Conservation (phyloP, 768 basidiomycete genomes). For the Epithele typhae region DNA sequence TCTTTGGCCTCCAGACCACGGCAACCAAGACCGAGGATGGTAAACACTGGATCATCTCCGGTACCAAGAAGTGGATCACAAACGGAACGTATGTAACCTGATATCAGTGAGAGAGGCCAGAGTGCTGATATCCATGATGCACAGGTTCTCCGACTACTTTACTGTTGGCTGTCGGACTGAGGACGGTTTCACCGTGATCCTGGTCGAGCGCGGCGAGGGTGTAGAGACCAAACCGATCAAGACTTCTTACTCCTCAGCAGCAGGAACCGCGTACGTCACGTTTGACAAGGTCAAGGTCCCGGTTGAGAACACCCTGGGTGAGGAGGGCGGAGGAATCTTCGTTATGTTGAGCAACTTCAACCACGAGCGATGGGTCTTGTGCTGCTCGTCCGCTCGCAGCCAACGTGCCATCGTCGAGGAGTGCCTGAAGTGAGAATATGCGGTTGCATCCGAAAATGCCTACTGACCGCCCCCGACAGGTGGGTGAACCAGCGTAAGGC, state of each 20-base stretch:
- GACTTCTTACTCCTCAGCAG: conserved; percentile 81
- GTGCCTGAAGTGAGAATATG: conserved; percentile 58
- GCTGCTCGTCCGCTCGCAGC: conserved; percentile 59
- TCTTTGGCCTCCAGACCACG: conserved; percentile 74
- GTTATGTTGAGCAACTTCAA: conserved; percentile 79
- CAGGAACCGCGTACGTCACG: conserved; percentile 80
- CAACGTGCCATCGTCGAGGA: conserved; percentile 77
- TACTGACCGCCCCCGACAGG: conserved; percentile 28
- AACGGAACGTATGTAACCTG: conserved; percentile 65
- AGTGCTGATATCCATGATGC: conserved; percentile 8
- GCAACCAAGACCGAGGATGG: conserved; percentile 81
- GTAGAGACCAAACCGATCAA: conserved; percentile 83
- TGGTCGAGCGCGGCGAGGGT: conserved; percentile 80
- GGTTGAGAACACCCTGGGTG: conserved; percentile 80
- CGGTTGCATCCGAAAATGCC: neutral
- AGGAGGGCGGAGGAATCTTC: conserved; percentile 69
- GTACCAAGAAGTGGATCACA: conserved; percentile 85
- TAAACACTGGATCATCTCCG: conserved; percentile 81
- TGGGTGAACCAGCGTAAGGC: conserved; percentile 89
- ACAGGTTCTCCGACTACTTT: conserved; percentile 47
- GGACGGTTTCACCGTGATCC: conserved; percentile 75
- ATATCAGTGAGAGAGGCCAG: too few relatives aligned
- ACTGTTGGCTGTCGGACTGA: conserved; percentile 72
- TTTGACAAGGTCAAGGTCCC: conserved; percentile 86
- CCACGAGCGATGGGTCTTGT: conserved; percentile 93